Percentiles rank a stretch among this genome's conserved stretches.
These are phyloP conservation scores for Tilletiopsis washingtonensis DNA, from an alignment of 1,284 basidiomycete species.

Conservation along the genomic window DNA sequence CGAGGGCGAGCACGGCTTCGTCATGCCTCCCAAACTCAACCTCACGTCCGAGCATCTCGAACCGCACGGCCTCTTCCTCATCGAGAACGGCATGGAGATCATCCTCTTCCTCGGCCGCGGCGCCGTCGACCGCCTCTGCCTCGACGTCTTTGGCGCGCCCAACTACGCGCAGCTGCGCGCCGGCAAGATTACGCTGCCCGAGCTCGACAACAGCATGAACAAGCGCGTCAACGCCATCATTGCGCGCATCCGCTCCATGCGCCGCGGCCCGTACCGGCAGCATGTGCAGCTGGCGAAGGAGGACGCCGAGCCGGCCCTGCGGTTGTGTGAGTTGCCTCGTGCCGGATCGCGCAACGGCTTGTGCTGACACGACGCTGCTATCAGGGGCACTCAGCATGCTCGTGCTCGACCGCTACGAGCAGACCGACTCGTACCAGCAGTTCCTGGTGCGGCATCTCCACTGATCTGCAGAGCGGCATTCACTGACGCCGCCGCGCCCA, in stretches of 20 bases:
- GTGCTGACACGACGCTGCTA: conserved; percentile 93
- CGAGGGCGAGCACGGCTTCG: conserved; percentile 48
- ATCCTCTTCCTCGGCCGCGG: conserved; percentile 97
- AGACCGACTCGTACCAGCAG: conserved; percentile 89
- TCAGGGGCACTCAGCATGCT: conserved; percentile 88
- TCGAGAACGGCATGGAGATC: conserved; percentile 95
- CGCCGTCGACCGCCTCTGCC: conserved; percentile 83
- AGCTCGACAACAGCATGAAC: conserved; percentile 84
- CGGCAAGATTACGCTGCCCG: conserved; percentile 84
- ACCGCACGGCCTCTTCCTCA: conserved; percentile 88
- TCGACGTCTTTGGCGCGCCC: conserved; percentile 88
- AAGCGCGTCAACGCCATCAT: conserved; percentile 87
- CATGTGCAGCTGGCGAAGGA: conserved; percentile 98
- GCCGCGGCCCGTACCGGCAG: conserved; percentile 79
- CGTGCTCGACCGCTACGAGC: conserved; percentile 91
- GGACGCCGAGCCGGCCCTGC: conserved; percentile 80
- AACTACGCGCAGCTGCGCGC: conserved; percentile 79
- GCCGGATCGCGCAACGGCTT: conserved; percentile 88
- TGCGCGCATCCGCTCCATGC: conserved; percentile 79
- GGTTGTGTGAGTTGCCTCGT: conserved; percentile 84
- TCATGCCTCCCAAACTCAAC: conserved; percentile 78
- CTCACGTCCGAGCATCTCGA: conserved; percentile 88
- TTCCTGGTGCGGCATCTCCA: too few relatives aligned
- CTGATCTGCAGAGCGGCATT: too few relatives aligned
- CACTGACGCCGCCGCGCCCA: too few relatives aligned